A percentile compares a stretch with the other conserved stretches of the same genome.
Evolutionary conservation across 345 rosid genomes (phyloP).

Genomic region (Gossypium thurberi): DNA sequence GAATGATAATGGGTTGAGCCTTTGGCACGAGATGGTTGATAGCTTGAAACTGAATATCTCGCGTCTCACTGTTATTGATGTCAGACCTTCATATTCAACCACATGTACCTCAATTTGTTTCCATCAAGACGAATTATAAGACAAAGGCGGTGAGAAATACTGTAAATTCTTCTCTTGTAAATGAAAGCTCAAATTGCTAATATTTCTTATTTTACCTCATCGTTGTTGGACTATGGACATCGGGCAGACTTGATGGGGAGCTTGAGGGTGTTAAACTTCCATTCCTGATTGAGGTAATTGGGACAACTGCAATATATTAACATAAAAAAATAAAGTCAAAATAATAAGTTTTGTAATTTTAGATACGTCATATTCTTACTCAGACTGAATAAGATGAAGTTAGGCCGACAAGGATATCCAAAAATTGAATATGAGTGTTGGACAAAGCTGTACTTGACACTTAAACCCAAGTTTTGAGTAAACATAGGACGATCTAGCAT

Average conservation of each 20-base stretch:
- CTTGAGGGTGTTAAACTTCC: slow-evolving; percentile 7
- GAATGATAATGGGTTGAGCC: too few species aligned
- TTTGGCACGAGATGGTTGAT: neutral
- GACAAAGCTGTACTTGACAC: too few species aligned
- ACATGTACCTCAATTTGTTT: neutral
- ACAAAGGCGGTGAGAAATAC: neutral
- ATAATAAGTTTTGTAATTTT: neutral
- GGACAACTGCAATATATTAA: neutral
- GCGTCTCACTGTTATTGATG: slow-evolving; percentile 27
- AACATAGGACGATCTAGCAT: too few species aligned
- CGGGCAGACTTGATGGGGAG: slow-evolving; percentile 10
- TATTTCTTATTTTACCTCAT: slow-evolving; percentile 10
- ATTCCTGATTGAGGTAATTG: slow-evolving; percentile 21
- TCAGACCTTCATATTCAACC: slow-evolving; percentile 22
- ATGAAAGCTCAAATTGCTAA: too few species aligned
- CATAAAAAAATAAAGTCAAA: neutral
- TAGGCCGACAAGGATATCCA: too few species aligned
- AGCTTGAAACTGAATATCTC: slow-evolving; percentile 27
- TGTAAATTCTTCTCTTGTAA: neutral
- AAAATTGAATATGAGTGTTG: too few species aligned
- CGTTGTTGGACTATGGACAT: slow-evolving; percentile 18
- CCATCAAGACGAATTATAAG: too few species aligned
- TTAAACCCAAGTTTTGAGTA: too few species aligned
- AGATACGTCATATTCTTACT: neutral
- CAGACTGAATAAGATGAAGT: neutral